phyloP scores from a whole-genome alignment of 306 rosid genomes.

The Vicia sativa region DNA sequence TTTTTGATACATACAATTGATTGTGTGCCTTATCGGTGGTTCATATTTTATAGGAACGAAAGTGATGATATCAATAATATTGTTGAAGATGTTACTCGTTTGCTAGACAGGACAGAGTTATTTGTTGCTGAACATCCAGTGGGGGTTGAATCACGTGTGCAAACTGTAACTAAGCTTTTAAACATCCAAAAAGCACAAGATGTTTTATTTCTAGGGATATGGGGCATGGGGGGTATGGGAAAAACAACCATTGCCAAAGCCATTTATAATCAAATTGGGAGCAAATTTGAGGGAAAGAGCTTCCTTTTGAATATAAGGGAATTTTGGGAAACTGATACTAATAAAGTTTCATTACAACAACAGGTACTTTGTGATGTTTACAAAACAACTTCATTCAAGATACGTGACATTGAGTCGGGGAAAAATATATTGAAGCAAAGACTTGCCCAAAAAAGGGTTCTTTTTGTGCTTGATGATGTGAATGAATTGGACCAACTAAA shows the following conservation, averaged over 20 bases:
- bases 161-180: background rate
- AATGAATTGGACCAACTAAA: conserved; percentile 12
- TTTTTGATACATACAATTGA: background rate
- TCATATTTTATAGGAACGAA: conserved; percentile 11
- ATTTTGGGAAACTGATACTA: background rate
- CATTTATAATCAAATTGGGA: conserved; percentile 24
- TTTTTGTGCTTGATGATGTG: conserved; percentile 18
- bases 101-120: conserved; percentile 3
- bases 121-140: conserved; percentile 9
- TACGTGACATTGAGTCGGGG: conserved; percentile 6
- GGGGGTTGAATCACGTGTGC: background rate
- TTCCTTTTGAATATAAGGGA: conserved; percentile 18
- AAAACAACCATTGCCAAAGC: conserved; percentile 28
- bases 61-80: conserved; percentile 16
- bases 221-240: conserved; percentile 17
- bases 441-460: background rate
- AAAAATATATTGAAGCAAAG: background rate
- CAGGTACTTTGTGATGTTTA: conserved; percentile 5
- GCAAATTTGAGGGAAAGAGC: conserved; percentile 1
- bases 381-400: background rate
- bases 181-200: background rate
- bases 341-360: conserved; percentile 4
- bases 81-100: background rate
- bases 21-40: background rate
- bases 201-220: conserved; percentile 2